Evolutionary conservation across 2,329 filamentous ascomycete genomes (phyloP), one percentile per base, ranked within the genome.

Genomic region (Reticulascus tulasneorum): DNA sequence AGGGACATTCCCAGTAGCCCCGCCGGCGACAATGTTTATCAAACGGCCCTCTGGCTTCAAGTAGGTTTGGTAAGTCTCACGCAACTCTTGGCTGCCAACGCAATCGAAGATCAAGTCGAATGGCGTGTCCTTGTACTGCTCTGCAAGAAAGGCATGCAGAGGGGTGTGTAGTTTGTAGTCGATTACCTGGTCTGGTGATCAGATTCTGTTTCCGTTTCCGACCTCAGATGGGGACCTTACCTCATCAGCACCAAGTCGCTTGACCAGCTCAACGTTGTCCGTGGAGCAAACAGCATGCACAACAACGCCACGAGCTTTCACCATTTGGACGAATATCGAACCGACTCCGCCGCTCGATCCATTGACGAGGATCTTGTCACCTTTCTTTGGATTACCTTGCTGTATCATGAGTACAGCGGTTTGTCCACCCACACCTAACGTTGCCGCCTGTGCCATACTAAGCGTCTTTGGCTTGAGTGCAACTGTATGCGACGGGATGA

Each of bases 271-370:
- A 6, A 48, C 58, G 30, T 75, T 76, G 27, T 46, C 55, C 3
- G 54, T 61, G 2, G 69, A 73, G 49, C 72, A 76, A 9, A 74
- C 62, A 0, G 54, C 72, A n/a, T n/a, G n/a, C 2, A 64, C 64
- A 2, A 77, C 61, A 30, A 55, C 50, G 4, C 68, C 71, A 1
- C 56, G 51, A 12, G 46, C 51, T 10, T 55, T 55, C 28, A 50
- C 55, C 55, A 71, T 61, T 52, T 75, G 71, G 29, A 72, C 52
- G 2, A 62, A 54, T 32, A 73, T 46, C 15, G 60, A 59, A 10
- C 71, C 71, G 7, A 75, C 65, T 10, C 69, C 71, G 1, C 71
- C 71, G 45, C 69, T 72, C 15, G 67, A 71, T 4, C 68, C 71
- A 43, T 73, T 71, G 5, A 75, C 54, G 30, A 75, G 46, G 22